Conservation (phyloP, 129 eudicot species). For the Flaveria bidentis region DNA sequence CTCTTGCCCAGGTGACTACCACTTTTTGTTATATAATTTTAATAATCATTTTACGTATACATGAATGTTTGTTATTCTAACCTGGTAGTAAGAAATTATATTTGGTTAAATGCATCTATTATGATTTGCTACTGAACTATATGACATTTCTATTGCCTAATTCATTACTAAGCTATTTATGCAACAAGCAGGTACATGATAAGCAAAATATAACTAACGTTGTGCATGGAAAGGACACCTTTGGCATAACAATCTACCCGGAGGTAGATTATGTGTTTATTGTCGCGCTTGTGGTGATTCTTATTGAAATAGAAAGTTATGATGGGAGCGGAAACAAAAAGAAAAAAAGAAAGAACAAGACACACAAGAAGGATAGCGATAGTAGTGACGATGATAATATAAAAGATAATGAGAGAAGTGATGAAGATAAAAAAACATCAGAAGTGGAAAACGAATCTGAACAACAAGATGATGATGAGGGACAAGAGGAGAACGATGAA, state of each 20-base stretch:
- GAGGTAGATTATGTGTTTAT: slow-evolving; percentile 53
- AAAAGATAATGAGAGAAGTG: background rate
- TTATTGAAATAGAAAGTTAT: slow-evolving; percentile 42
- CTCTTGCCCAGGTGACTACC: slow-evolving; percentile 38
- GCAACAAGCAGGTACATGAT: slow-evolving; percentile 40
- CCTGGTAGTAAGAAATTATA: too few relatives aligned
- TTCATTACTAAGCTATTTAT: background rate
- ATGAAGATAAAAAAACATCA: background rate
- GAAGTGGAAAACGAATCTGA: background rate
- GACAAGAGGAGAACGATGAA: background rate
- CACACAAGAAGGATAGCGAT: slow-evolving; percentile 5
- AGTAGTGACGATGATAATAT: slow-evolving; percentile 21
- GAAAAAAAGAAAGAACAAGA: slow-evolving; percentile 17
- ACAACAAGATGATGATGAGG: background rate
- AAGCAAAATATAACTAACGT: slow-evolving; percentile 38
- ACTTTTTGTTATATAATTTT: background rate
- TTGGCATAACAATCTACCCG: slow-evolving; percentile 49
- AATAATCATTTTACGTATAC: background rate
- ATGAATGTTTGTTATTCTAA: too few relatives aligned
- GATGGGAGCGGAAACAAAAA: slow-evolving; percentile 24
- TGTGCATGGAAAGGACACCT: slow-evolving; percentile 43
- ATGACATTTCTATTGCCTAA: background rate
- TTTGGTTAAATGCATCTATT: background rate
- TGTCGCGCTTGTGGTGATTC: slow-evolving; percentile 47
- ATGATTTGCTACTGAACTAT: background rate